Evolutionary conservation across 2,329 filamentous ascomycete genomes (phyloP).

Genomic region (Aspergillus ochraceus): DNA sequence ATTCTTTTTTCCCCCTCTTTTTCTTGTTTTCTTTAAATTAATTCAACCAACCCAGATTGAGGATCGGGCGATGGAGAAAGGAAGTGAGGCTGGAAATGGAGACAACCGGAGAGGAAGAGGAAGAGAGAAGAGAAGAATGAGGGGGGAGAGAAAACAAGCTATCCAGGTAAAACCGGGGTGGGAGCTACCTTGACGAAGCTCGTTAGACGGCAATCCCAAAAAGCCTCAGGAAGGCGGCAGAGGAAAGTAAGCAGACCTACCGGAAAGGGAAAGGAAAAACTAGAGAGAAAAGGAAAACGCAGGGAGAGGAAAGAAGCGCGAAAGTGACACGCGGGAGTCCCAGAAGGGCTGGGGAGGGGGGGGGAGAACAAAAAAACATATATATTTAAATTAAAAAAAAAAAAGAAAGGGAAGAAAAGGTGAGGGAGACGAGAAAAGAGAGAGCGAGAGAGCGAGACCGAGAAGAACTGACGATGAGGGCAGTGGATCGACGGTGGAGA

Average conservation of each 20-base stretch:
- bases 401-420: slow-evolving; percentile 16
- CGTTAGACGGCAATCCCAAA: neutral
- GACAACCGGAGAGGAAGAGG: neutral
- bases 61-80: neutral
- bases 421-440: slow-evolving; percentile 13
- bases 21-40: neutral
- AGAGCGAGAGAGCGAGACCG: slow-evolving; percentile 2
- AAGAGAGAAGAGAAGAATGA: neutral
- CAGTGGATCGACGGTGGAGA: slow-evolving; percentile 22
- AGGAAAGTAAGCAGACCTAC: slow-evolving; percentile 3
- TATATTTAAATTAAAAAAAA: slow-evolving; percentile 14
- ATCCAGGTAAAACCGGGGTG: neutral
- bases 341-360: slow-evolving; percentile 12
- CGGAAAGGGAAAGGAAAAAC: neutral
- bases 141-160: neutral
- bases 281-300: neutral
- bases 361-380: slow-evolving; percentile 16
- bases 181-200: neutral
- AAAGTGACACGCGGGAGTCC: slow-evolving; percentile 4
- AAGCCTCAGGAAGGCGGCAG: slow-evolving; percentile 2
- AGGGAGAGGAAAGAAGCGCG: neutral
- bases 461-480: slow-evolving; percentile 10
- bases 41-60: too few relatives aligned
- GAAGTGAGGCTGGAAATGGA: neutral
- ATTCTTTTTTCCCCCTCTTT: neutral